Conservation (phyloP, 805 yeast species). For the Blastobotrys chiropterorum region DNA sequence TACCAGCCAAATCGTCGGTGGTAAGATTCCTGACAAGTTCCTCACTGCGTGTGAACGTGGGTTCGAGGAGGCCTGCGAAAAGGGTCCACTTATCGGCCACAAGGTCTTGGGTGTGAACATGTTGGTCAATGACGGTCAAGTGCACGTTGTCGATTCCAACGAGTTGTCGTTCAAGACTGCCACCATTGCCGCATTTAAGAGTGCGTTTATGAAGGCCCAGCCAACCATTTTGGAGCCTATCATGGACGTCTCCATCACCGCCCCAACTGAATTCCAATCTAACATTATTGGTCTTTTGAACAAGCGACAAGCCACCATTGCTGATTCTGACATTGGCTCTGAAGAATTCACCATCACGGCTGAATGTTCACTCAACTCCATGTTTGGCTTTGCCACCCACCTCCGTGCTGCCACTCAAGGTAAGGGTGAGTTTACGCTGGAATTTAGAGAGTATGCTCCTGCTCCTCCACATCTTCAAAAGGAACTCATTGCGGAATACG, state of each 20-base stretch:
- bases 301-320: conserved; percentile 85
- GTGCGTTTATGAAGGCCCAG: conserved; percentile 75
- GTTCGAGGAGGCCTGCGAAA: conserved; percentile 87
- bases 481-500: conserved; percentile 79
- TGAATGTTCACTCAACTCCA: conserved; percentile 91
- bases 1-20: conserved; percentile 88
- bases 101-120: conserved; percentile 86
- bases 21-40: conserved; percentile 93
- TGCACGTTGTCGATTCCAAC: conserved; percentile 94
- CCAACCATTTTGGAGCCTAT: conserved; percentile 95
- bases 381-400: conserved; percentile 95
- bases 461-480: conserved; percentile 85
- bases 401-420: conserved; percentile 97
- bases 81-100: conserved; percentile 96
- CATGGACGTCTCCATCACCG: conserved; percentile 87
- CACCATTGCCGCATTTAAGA: conserved; percentile 83
- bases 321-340: conserved; percentile 87
- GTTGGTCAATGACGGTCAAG: conserved; percentile 95
- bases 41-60: conserved; percentile 92
- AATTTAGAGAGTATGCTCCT: conserved; percentile 87
- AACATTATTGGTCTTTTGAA: conserved; percentile 84
- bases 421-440: conserved; percentile 95
- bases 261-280: conserved; percentile 97
- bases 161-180: conserved; percentile 95
- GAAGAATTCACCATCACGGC: conserved; percentile 93